Base-by-base conservation (phyloP, 148 eudicot species). In the Cornus kousa region DNA sequence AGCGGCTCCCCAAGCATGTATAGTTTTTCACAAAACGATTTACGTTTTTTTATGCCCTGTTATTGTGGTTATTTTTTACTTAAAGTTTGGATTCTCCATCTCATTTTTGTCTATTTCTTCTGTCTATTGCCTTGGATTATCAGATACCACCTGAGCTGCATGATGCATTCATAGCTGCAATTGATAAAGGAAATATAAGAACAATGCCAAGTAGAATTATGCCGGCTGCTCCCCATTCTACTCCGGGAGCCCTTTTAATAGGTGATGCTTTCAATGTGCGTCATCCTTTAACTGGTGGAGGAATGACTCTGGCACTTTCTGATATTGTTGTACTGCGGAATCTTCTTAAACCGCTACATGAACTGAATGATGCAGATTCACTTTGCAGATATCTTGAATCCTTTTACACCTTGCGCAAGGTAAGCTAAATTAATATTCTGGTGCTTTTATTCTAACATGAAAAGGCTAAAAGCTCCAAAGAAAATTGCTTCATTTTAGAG, bases 1-100 rank as follows among this genome's bases (percentile, higher is more conserved):
- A 33, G 91, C 91, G 50, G 91, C 90, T 78, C 97, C 97, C 74
- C 94, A 93, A 93, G 94, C 89, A 75, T 33, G 19, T 74, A 55
- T 5, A 67, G 62, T 48, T 66, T 66, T 4, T 39, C 7, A 4
- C 65, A 20, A 59, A 22, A 28, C 11, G 3, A 12, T 33, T 11
- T 5, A 24, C 16, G 22, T 46, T 43, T 71, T 71, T 50, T 12
- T 10, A 28, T 28, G 28, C 28, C 28, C 28, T 28, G 28, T 28
- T 28, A 28, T 28, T 28, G 28, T 28, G 28, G 28, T 28, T 28
- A 28, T 28, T 28, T 28, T 28, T 28, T 28, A 28, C 28, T 28
- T 28, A 28, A 28, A 28, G 28, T 28, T 28, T 1, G 28, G 28
- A 28, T 28, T 28, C 28, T 28, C 28, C 28, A 28, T 28, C 28